phyloP scores from a whole-genome alignment of 768 basidiomycete genomes.

The Amanita brunnescens region DNA sequence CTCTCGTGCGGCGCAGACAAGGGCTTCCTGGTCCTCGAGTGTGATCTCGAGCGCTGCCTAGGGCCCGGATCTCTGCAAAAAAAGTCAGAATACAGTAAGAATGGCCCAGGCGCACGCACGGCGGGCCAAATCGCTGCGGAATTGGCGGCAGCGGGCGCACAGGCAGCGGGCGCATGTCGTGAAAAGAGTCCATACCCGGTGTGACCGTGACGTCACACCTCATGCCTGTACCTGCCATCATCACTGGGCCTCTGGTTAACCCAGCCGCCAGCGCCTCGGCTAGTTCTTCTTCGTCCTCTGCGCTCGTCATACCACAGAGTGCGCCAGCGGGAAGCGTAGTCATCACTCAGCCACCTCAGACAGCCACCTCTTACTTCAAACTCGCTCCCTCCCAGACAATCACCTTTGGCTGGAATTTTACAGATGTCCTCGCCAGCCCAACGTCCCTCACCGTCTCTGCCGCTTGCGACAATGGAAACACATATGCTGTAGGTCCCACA shows the following conservation, averaged over 20 bases:
- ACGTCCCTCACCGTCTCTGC: constrained; percentile 74
- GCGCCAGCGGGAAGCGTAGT: constrained; percentile 57
- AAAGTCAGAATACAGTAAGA: too few species aligned
- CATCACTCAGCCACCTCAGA: constrained; percentile 75
- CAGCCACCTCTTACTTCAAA: constrained; percentile 82
- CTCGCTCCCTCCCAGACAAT: constrained; percentile 65
- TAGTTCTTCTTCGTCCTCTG: background rate
- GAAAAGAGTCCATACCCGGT: background rate
- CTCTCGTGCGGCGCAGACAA: background rate
- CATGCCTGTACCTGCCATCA: background rate
- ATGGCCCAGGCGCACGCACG: background rate
- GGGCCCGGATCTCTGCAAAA: background rate
- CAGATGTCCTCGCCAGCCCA: constrained; percentile 61
- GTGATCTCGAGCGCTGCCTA: background rate
- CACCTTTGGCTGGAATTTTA: constrained; percentile 91
- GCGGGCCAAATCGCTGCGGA: background rate
- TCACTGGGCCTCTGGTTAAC: background rate
- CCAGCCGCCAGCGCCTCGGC: background rate
- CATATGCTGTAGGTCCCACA: constrained; percentile 79
- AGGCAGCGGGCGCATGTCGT: background rate
- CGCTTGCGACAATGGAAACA: constrained; percentile 79
- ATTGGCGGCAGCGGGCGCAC: background rate
- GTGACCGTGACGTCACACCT: background rate
- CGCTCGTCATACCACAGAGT: constrained; percentile 33
- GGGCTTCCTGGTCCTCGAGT: background rate